Base-by-base conservation (phyloP, 176 grass and related monocot species). In the Aegilops tauschii region DNA sequence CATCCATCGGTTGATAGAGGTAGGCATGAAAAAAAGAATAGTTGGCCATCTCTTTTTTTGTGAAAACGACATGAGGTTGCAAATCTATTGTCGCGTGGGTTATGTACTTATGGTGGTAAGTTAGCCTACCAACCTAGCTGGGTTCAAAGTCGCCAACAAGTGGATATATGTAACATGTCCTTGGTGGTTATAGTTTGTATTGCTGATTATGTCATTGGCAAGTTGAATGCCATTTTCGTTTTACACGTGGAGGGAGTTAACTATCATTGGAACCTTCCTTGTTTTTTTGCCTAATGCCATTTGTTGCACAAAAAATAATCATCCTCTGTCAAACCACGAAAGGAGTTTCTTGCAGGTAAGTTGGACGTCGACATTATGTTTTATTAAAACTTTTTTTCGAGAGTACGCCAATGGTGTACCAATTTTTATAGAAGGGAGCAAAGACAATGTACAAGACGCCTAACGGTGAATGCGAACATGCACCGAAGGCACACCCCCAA, bases 261-360 rank as follows among this genome's bases (percentile, higher is more conserved):
- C 52, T 56, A 56, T 47, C 17, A 4, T 52, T 29, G 52, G 54
- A 71, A 83, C 47, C 79, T 78, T 86, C 40, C 3, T 72, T 27
- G 6, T 25, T 20, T 21, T 83, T 58, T 66, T 67, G 45, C 11
- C 80, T 37, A 37, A 31, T 44, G 54, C n/a, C 40, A 35, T 6
- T 10, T 78, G 54, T 32, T 32, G 17, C 4, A 12, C 69, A 49
- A 30, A 7, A 65, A 56, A 32, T 73, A 27, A 40, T 16, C 50
- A 8, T 18, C 58, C 9, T 31, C 16, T 87, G 44, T 80, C 68
- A 80, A 87, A 61, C 80, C 69, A 61, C 21, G 6, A 29, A 65
- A 59, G n/a, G 61, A 76, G 80, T 87, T 73, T 47, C 58, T 87
- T 87, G 80, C 80, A 67, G 80, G 80, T 66, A 80, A 91, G 59